These are phyloP conservation scores for Ceratobasidium sp. DNA, from an alignment of 1,284 basidiomycete genomes.

Conservation along the genomic window DNA sequence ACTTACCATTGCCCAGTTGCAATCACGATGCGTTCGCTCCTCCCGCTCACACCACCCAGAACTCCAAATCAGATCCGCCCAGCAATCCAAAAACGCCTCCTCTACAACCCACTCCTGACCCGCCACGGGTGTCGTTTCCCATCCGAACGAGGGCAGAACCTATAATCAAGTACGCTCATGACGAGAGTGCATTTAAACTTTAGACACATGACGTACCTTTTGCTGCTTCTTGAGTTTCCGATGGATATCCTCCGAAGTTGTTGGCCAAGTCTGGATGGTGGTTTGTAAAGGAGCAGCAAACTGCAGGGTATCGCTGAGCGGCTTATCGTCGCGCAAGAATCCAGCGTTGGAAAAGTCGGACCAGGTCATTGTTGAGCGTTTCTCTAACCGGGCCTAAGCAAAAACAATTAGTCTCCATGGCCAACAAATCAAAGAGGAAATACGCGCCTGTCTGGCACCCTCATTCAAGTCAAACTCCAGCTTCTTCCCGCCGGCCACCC, in stretches of 20 bases:
- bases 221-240: slow-evolving; percentile 85
- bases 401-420: too few relatives aligned
- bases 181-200: too few relatives aligned
- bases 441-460: slow-evolving; percentile 77
- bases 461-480: slow-evolving; percentile 89
- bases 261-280: slow-evolving; percentile 75
- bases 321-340: slow-evolving; percentile 78
- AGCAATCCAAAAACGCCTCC: slow-evolving; percentile 87
- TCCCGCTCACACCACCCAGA: slow-evolving; percentile 80
- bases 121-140: slow-evolving; percentile 82
- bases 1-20: slow-evolving; percentile 90
- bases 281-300: slow-evolving; percentile 76
- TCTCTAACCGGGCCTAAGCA: slow-evolving; percentile 72
- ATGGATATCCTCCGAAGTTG: slow-evolving; percentile 74
- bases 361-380: slow-evolving; percentile 85
- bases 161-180: neutral
- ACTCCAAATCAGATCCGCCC: slow-evolving; percentile 84
- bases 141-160: slow-evolving; percentile 69
- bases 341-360: slow-evolving; percentile 84
- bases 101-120: slow-evolving; percentile 78
- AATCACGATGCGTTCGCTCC: slow-evolving; percentile 81
- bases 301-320: slow-evolving; percentile 73
- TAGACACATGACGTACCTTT: slow-evolving; percentile 58
- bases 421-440: too few relatives aligned
- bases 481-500: slow-evolving; percentile 65